Base-by-base conservation (phyloP, 345 rosid species). In the Linum lewisii region DNA sequence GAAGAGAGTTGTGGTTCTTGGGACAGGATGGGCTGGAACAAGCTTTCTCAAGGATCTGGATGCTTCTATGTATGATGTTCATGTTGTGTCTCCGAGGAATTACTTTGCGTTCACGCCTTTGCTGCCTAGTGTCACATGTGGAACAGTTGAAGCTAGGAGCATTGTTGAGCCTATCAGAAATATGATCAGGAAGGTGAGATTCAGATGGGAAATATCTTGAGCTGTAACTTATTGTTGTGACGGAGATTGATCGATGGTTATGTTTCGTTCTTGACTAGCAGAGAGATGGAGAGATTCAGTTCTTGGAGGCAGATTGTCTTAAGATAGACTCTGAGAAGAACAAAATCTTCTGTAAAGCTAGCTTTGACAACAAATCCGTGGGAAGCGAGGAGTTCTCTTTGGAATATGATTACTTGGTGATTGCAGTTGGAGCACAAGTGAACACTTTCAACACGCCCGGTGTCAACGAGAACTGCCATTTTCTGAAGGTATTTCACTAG, bases 91-190 rank as follows among this genome's bases (percentile, higher is more conserved):
- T 32, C 99, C 99, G 1, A 70, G 86, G 61, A 93, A 93, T 74
- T 93, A 93, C 74, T 93, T 93, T 74, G 96, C 95, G 18, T 93
- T 93, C 67, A 90, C 96, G 23, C 99, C 99, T 23, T 65, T 90
- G 68, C 79, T 93, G 37, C 99, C 97, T 4, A 93, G 97, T 50
- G 97, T 93, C 54, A 93, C 97, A 56, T 90, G 99, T 60, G 99
- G 99, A 21, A 90, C 97, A 3, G 90, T 93, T 29, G 97, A 93
- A 77, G 96, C 99, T 50, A 79, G 99, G 29, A 93, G 99, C 77
- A 87, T 87, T 37, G 95, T 77, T 0, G 99, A 93, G 73, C 95
- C 97, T 5, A 85, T 93, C 34, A 77, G 97, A 5, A 93, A 93
- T 29, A 89, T 93, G 21, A 78, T 87, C 51, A 82, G 81, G 71